phyloP scores from a whole-genome alignment of 2,329 filamentous ascomycete genomes.

The Lasiodiplodia theobromae region DNA sequence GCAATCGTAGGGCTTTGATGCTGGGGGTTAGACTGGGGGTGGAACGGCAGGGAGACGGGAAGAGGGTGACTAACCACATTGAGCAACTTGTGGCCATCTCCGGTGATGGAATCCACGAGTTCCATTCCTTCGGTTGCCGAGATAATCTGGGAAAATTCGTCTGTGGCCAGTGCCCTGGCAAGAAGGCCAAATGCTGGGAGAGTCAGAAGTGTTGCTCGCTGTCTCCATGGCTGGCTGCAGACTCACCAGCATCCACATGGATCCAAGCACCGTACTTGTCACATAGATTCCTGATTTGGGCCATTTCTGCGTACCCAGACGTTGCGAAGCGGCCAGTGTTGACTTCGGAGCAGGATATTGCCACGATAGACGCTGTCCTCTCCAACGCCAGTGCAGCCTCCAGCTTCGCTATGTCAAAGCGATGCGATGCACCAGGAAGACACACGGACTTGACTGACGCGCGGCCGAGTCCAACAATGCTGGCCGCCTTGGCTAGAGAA shows the following conservation, averaged over 20 bases:
- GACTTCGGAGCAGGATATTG: constrained; percentile 85
- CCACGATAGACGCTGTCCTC: constrained; percentile 74
- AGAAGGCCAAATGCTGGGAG: constrained; percentile 81
- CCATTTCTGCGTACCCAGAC: constrained; percentile 63
- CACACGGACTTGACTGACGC: constrained; percentile 68
- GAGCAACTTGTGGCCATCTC: constrained; percentile 89
- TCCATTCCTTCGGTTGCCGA: constrained; percentile 70
- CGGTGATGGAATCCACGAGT: constrained; percentile 84
- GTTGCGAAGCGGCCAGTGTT: constrained; percentile 86
- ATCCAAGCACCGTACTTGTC: constrained; percentile 82
- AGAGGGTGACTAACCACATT: constrained; percentile 70
- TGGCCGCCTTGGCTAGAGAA: constrained; percentile 82
- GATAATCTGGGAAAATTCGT: constrained; percentile 64
- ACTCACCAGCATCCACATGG: constrained; percentile 79
- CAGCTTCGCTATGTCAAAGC: constrained; percentile 71
- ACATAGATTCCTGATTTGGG: constrained; percentile 70
- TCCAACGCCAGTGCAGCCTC: constrained; percentile 63
- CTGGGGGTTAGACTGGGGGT: not conserved
- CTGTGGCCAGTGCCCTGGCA: constrained; percentile 67
- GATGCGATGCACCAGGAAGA: constrained; percentile 66
- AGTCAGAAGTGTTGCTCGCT: constrained; percentile 9
- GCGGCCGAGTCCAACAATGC: constrained; percentile 80
- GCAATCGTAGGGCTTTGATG: constrained; percentile 78
- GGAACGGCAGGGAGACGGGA: not conserved
- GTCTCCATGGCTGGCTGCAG: not conserved